These are phyloP conservation scores for Blastomyces silverae DNA, from an alignment of 2,329 filamentous ascomycete species.

Conservation along the genomic window DNA sequence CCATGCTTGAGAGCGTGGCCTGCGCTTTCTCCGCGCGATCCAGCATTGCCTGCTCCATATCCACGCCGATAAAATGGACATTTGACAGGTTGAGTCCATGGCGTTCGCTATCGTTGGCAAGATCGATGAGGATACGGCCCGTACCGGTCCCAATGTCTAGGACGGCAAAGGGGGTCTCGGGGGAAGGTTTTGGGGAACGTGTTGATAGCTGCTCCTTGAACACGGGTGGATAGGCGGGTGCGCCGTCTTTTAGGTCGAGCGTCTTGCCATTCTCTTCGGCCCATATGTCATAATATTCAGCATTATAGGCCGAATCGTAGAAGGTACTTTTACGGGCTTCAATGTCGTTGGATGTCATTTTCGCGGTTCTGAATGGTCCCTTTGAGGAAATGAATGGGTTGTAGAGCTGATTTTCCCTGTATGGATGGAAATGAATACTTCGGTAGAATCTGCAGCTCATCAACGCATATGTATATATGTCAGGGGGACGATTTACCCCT, in stretches of 20 bases:
- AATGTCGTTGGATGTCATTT: neutral
- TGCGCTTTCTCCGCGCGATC: neutral
- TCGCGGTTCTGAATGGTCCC: neutral
- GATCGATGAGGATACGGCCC: slow-evolving; percentile 2
- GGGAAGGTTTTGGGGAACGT: neutral
- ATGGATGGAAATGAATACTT: neutral
- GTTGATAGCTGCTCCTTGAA: neutral
- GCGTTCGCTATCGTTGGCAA: neutral
- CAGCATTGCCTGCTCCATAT: slow-evolving; percentile 9
- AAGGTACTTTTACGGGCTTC: slow-evolving; percentile 7
- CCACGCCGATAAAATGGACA: slow-evolving; percentile 3
- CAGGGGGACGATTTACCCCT: neutral
- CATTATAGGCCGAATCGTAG: slow-evolving; percentile 6
- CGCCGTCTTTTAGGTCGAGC: slow-evolving; percentile 4
- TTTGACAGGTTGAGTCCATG: slow-evolving; percentile 3
- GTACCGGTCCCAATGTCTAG: slow-evolving; percentile 11
- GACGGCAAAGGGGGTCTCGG: neutral
- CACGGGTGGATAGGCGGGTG: neutral
- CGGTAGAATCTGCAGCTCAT: neutral
- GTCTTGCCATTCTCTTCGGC: slow-evolving; percentile 6
- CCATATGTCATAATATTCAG: slow-evolving; percentile 11
- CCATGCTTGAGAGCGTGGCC: slow-evolving; percentile 5
- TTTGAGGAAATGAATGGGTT: neutral
- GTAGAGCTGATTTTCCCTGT: neutral
- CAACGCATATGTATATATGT: neutral